Evolutionary conservation across 2,329 filamentous ascomycete genomes (phyloP), one percentile per base, ranked within the genome.

Genomic region (Beauveria asiatica): DNA sequence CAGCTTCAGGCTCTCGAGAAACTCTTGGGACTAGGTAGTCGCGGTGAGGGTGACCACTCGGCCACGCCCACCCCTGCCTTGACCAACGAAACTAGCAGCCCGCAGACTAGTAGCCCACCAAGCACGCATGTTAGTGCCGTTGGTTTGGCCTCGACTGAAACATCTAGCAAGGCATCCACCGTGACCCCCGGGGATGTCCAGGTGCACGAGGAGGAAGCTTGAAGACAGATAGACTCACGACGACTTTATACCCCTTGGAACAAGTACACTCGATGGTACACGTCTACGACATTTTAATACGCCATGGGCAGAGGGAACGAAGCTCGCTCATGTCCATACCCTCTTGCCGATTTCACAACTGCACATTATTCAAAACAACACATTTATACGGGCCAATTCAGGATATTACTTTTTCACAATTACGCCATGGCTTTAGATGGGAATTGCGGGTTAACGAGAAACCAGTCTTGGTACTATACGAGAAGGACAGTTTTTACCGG

Each of bases 71-170:
- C 86, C 1, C 88, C 88, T 1, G 79, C 80, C 23, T 78, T 90
- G 58, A 88, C 86, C 2, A 86, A 82, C 65, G 86, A 87, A 66
- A 83, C 83, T 44, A 88, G 88, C 68, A 89, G 84, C 64, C 86
- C 86, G 1, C 83, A 85, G 66, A 89, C 83, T 70, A 85, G 78
- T 69, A 85, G 81, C 62, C 78, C 86, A 2, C 82, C 85, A 5
- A 89, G 85, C 70, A 83, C 84, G 2, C 83, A 79, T 64, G 78
- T 78, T 42, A 85, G 84, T 67, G 81, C 82, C 54, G 70, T 75
- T 16, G 78, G 75, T 25, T 73, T 74, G 33, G 66, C 67, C 8
- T 65, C 68, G 11, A 69, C 70, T 19, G 70, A 73, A 11, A 65
- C 65, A 44, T 61, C 61, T 53, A 69, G 65, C 54, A 68, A 69